Evolutionary conservation across 1,284 basidiomycete species (phyloP), one percentile per base, ranked within the genome.

Genomic region (Omphalotus olearius): DNA sequence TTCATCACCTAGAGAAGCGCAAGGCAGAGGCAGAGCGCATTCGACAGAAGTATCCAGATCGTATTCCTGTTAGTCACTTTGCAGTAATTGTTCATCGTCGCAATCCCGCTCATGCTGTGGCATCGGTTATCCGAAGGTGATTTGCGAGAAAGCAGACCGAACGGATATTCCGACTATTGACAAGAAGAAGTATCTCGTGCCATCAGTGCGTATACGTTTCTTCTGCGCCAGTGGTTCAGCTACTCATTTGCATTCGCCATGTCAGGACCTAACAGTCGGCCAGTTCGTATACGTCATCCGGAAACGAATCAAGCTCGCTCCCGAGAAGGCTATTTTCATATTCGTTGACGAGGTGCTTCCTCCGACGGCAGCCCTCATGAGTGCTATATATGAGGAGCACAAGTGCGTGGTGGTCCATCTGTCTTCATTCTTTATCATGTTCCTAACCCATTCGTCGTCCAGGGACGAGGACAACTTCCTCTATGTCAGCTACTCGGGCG

Each of bases 141-240:
- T 99, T 71, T 99, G 97, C 74, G 97, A 99, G 82, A 98, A 98
- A 78, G 96, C 94, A 49, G 96, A 99, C 76, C 85, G 92, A 67
- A 97, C 95, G 52, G 97, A 99, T 72, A 98, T 99, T 66, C 93
- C 95, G 0, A 96, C 94, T 17, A 98, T 99, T 66, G 97, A 99
- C 81, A 99, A 99, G 91, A 99, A 99, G 91, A 99, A 99, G 79
- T 99, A 99, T 64, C 80, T 99, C 43, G 97, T 99, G 3, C 97
- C 97, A 49, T 96, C 94, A 49, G 93, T 95, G 64, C 60, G 83
- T 68, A 6, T 20, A 30, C 25, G 30, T 46, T 40, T 26, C 3
- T 28, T 11, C 16, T 40, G 14, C 14, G 4, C 17, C n/a, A 26
- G 20, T 41, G 17, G 30, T n/a, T n/a, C 39, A 16, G 6, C 35